Evolutionary conservation across 495 filamentous ascomycete species (phyloP), one percentile per base, ranked within the genome.

Genomic region (Sphaerosporella brunnea): DNA sequence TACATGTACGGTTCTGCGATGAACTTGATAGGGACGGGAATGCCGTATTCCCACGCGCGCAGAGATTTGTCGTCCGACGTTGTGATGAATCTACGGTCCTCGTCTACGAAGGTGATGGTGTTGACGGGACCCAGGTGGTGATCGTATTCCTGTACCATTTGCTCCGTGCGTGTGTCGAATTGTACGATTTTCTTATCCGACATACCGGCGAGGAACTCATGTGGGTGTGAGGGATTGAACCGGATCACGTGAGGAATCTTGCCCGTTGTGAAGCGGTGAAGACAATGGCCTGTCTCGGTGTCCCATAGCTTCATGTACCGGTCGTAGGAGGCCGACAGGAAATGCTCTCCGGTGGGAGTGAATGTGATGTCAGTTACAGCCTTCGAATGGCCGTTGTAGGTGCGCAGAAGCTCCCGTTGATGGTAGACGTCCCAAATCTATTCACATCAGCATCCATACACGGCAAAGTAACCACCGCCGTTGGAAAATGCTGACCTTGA

Each of bases 171-270:
- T 7, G 79, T 87, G 62, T 99, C 90, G 65, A 93, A 99, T 59
- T 99, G 90, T 24, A 99, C 73, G 53, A 99, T 99, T 69, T 93
- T 88, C 66, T 97, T 96, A 66, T 99, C 90, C 16, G 82, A 85
- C 80, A 95, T 83, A 58, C 90, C 90, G 25, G 84, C 85, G 46
- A 99, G 66, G 68, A 99, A 99, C 63, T 94, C 87, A 58, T 88
- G 79, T 1, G 74, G 72, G 52, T 76, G 71, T n/a, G 81, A 78
- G 0, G 71, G 64, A 65, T 95, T 88, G 75, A 95, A 94, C 52
- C 79, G 78, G 56, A 96, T 71, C 48, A 94, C 88, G 59, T 99
- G 90, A 2, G 90, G 88, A 2, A 86, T 93, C 66, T 90, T 92
- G 62, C 87, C 85, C 4, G 82, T 85, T 19, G 78, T 82, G 69